phyloP scores from a whole-genome alignment of 257 asterid genomes.

The Nicotiana benthamiana region DNA sequence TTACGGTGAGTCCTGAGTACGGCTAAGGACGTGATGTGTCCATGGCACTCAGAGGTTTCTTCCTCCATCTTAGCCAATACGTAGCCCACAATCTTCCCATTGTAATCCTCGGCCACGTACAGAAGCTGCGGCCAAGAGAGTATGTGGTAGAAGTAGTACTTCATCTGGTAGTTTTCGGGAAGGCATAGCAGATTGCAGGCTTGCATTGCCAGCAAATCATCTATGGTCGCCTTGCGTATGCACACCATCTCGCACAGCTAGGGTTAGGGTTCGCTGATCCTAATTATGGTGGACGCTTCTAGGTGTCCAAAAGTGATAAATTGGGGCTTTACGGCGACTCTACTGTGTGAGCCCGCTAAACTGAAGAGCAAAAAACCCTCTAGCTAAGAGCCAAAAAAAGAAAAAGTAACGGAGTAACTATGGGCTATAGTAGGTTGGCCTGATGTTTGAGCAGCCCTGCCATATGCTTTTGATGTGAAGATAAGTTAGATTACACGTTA shows the following conservation, averaged over 20 bases:
- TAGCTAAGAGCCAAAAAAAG: too few relatives aligned
- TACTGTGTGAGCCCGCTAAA: too few relatives aligned
- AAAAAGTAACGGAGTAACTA: too few relatives aligned
- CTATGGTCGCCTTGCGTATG: slow-evolving; percentile 89
- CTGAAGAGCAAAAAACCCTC: too few relatives aligned
- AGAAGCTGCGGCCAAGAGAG: slow-evolving; percentile 99
- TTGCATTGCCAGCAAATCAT: slow-evolving; percentile 90
- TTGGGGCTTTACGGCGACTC: too few relatives aligned
- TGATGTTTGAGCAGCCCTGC: too few relatives aligned
- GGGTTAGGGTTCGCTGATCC: background rate
- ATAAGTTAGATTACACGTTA: too few relatives aligned
- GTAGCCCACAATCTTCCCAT: slow-evolving; percentile 92
- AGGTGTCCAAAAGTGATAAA: too few relatives aligned
- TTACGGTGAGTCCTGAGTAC: slow-evolving; percentile 97
- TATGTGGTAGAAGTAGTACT: slow-evolving; percentile 88
- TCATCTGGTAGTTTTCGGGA: slow-evolving; percentile 98
- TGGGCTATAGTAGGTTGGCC: too few relatives aligned
- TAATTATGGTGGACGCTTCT: too few relatives aligned
- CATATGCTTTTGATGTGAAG: too few relatives aligned
- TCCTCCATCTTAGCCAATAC: slow-evolving; percentile 98
- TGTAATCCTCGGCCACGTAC: slow-evolving; percentile 96
- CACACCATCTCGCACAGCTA: slow-evolving; percentile 54
- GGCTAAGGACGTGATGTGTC: slow-evolving; percentile 98
- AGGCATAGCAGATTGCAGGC: slow-evolving; percentile 86
- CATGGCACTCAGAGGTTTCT: slow-evolving; percentile 91